phyloP scores from a whole-genome alignment of 2,329 filamentous ascomycete genomes.

The Venturia aucupariae region DNA sequence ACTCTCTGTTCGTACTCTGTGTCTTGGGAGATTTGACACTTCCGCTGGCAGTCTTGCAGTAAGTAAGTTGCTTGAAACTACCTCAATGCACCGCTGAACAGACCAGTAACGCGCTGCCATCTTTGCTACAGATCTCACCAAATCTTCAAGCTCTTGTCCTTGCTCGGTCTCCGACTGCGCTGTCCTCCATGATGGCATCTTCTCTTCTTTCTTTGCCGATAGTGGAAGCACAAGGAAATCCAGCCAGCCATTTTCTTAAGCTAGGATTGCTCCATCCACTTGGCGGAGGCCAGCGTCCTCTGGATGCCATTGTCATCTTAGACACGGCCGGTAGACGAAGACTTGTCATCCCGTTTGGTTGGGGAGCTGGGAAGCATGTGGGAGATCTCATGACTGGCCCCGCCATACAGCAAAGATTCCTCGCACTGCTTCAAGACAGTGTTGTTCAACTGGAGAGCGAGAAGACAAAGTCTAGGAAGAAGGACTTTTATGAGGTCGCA shows the following conservation, averaged over 20 bases:
- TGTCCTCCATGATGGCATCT: not conserved
- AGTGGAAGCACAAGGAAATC: slow-evolving; percentile 3
- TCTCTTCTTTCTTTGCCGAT: not conserved
- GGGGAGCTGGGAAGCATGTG: slow-evolving; percentile 33
- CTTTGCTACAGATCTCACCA: slow-evolving; percentile 1
- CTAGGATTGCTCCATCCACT: slow-evolving; percentile 36
- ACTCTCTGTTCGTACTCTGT: slow-evolving; percentile 12
- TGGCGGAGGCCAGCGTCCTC: slow-evolving; percentile 33
- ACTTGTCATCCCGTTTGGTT: slow-evolving; percentile 36
- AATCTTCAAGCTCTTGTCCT: slow-evolving; percentile 11
- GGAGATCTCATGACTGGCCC: not conserved
- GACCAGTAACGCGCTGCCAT: not conserved
- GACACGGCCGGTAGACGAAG: slow-evolving; percentile 29
- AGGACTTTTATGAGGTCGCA: slow-evolving; percentile 11
- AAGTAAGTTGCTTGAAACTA: not conserved
- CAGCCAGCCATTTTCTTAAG: slow-evolving; percentile 25
- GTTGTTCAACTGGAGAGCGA: not conserved
- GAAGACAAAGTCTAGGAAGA: slow-evolving; percentile 1
- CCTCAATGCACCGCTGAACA: not conserved
- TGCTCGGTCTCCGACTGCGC: not conserved
- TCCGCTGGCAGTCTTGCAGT: slow-evolving; percentile 12
- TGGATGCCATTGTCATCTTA: slow-evolving; percentile 37
- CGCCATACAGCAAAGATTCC: slow-evolving; percentile 2
- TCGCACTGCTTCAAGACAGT: slow-evolving; percentile 2
- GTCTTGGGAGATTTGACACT: slow-evolving; percentile 4